phyloP scores from a whole-genome alignment of 208 protist genomes.

The Naegleria lovaniensis region DNA sequence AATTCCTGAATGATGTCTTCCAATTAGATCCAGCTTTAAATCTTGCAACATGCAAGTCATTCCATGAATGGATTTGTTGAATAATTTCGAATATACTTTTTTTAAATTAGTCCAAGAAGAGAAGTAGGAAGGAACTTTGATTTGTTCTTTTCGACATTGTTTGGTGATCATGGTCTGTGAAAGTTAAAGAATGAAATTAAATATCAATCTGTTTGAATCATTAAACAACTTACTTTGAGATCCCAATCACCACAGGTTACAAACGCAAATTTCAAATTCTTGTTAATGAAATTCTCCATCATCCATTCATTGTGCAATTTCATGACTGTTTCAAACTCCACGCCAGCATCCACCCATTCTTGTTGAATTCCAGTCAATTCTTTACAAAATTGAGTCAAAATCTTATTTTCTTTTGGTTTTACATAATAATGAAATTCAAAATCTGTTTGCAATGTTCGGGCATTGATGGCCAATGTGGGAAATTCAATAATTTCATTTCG shows the following conservation, averaged over 20 bases:
- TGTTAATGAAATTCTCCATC: not conserved
- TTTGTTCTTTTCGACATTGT: not conserved
- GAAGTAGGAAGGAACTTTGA: not conserved
- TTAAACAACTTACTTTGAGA: not conserved
- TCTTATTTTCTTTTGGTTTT: conserved; percentile 61
- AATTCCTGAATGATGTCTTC: conserved; percentile 17
- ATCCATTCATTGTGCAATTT: not conserved
- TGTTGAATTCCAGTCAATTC: conserved; percentile 89
- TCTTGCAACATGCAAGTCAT: not conserved
- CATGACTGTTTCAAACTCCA: not conserved
- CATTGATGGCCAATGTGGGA: conserved; percentile 77
- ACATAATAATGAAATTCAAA: conserved; percentile 73
- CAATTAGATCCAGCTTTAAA: not conserved
- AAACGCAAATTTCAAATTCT: not conserved
- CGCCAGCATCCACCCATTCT: conserved; percentile 65
- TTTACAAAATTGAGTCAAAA: conserved; percentile 79
- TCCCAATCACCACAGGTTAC: conserved; percentile 30
- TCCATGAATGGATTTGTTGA: not conserved
- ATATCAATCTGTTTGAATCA: not conserved
- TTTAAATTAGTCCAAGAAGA: conserved; percentile 16
- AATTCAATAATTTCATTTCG: conserved; percentile 93
- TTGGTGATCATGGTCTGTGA: conserved; percentile 11
- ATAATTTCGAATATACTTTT: not conserved
- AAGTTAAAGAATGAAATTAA: no score
- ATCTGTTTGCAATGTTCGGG: conserved; percentile 53